Evolutionary conservation across 148 eudicot genomes (phyloP).

Genomic region (Mesembryanthemum crystallinum): DNA sequence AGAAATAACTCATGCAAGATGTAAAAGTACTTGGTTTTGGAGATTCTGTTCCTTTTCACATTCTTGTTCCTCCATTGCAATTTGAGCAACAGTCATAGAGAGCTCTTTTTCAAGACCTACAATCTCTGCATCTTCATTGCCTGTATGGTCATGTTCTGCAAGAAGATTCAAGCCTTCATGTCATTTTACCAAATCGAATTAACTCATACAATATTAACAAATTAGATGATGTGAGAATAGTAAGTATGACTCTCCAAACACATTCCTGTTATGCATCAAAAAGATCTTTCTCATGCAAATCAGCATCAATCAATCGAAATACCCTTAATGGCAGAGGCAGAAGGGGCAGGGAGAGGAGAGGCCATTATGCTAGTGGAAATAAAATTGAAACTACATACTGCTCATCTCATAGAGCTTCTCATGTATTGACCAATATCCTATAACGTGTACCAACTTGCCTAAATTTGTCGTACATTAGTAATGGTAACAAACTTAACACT

Average conservation of each 20-base stretch:
- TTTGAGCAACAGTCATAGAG: conserved; percentile 45
- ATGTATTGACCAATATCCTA: background rate
- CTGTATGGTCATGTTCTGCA: conserved; percentile 21
- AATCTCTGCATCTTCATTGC: conserved; percentile 36
- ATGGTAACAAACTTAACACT: too few relatives aligned
- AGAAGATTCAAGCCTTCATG: conserved; percentile 2
- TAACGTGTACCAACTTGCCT: background rate
- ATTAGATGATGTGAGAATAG: background rate
- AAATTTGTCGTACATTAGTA: too few relatives aligned
- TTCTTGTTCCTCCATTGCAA: conserved; percentile 41
- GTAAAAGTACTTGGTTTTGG: conserved; percentile 42
- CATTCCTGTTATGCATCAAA: background rate
- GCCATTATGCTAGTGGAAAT: background rate
- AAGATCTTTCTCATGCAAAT: background rate
- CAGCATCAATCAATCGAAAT: background rate
- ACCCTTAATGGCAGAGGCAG: background rate
- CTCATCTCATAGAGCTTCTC: too few relatives aligned
- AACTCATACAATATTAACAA: background rate
- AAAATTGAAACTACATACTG: background rate
- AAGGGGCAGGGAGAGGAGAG: background rate
- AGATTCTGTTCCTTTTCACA: conserved; percentile 42
- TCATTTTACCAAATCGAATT: conserved; percentile 11
- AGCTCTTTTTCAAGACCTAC: conserved; percentile 40
- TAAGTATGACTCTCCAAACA: background rate
- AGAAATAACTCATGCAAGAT: background rate